Evolutionary conservation across 345 rosid genomes (phyloP).

Genomic region (Draba incana): DNA sequence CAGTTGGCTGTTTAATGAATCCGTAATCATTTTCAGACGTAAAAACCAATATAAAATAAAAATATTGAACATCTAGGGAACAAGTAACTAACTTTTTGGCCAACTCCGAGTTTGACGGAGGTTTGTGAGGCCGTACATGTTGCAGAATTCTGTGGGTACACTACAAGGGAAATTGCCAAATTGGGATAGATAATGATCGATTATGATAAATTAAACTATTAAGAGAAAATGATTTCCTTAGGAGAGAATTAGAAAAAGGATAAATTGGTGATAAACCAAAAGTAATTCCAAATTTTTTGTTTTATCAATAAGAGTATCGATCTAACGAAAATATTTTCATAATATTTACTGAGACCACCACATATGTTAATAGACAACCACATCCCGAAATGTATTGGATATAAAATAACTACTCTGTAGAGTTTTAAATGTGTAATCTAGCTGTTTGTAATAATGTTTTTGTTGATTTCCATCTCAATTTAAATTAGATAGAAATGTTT

Average conservation of each 20-base stretch:
- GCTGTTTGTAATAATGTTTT: no score
- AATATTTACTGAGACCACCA: no score
- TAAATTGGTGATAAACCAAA: not conserved
- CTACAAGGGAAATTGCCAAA: conserved; percentile 10
- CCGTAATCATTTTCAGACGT: not conserved
- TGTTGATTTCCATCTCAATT: no score
- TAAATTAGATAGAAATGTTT: no score
- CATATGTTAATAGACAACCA: no score
- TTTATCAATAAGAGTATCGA: no score
- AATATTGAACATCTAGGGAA: not conserved
- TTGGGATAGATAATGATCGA: not conserved
- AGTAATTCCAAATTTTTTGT: not conserved
- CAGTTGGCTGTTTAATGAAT: conserved; percentile 2
- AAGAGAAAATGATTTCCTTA: not conserved
- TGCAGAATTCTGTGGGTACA: conserved; percentile 1
- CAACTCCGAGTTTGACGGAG: conserved; percentile 17
- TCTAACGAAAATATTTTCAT: no score
- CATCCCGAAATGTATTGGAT: no score
- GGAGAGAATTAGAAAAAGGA: not conserved
- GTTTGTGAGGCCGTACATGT: conserved; percentile 25
- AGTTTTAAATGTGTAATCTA: no score
- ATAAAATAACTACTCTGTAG: no score
- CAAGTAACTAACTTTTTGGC: conserved; percentile 23
- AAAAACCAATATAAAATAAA: not conserved
- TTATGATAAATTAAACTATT: not conserved